These are phyloP conservation scores for Pisolithus albus DNA, from an alignment of 768 basidiomycete genomes.

Conservation along the genomic window DNA sequence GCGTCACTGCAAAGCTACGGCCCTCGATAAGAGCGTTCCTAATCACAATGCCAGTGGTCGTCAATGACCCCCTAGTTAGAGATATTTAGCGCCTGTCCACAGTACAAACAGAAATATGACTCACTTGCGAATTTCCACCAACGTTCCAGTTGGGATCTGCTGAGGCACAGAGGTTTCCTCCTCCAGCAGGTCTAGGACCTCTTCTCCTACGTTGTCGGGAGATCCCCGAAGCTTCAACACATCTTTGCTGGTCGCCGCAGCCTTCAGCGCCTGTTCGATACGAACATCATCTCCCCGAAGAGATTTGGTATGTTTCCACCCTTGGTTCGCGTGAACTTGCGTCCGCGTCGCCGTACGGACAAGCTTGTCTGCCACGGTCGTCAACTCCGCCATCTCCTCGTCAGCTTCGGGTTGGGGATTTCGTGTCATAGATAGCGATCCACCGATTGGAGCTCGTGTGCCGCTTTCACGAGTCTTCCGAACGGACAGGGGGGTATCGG, in stretches of 20 bases:
- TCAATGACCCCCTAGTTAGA: conserved; percentile 13
- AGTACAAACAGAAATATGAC: conserved; percentile 6
- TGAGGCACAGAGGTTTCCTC: conserved; percentile 6
- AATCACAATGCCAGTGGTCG: conserved; percentile 22
- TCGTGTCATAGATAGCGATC: background rate
- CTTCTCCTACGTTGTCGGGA: conserved; percentile 15
- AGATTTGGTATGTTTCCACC: conserved; percentile 33
- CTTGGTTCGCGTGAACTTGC: conserved; percentile 13
- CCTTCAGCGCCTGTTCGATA: conserved; percentile 20
- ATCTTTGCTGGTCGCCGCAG: conserved; percentile 6
- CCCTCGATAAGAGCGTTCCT: conserved; percentile 27
- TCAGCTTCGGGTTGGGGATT: background rate
- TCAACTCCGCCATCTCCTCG: conserved; percentile 7
- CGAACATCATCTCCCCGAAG: conserved; percentile 36
- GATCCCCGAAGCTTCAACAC: conserved; percentile 24
- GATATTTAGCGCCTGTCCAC: conserved; percentile 5
- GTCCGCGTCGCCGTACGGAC: conserved; percentile 29
- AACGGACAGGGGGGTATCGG: background rate
- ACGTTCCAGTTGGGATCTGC: conserved; percentile 37
- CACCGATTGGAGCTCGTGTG: background rate
- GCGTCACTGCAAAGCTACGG: conserved; percentile 22
- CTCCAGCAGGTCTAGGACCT: conserved; percentile 9
- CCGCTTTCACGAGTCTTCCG: background rate
- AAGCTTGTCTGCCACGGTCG: conserved; percentile 25
- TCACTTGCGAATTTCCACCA: conserved; percentile 48